Evolutionary conservation across 2,329 filamentous ascomycete species (phyloP), one percentile per base, ranked within the genome.

Genomic region (Blastomyces gilchristii): DNA sequence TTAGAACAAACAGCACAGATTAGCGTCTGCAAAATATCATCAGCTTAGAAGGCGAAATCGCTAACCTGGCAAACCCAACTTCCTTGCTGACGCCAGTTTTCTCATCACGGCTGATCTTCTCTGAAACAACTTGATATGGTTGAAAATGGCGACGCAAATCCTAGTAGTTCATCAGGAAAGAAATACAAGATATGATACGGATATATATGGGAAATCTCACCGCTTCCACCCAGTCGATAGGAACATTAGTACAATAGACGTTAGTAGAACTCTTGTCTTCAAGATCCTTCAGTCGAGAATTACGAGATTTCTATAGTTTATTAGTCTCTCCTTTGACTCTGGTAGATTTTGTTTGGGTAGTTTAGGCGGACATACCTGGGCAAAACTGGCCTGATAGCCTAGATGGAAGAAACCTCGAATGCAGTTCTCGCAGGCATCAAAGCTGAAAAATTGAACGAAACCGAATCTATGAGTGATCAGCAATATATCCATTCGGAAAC

Each of bases 321-420:
- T 66, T n/a, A 60, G 69, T 66, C 25, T 61, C 69, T 62, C 69
- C 64, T 76, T 60, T 77, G 34, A 12, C 25, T 28, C n/a, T 2
- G 65, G 56, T 69, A 72, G 59, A 50, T 62, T n/a, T 28, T 28
- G 63, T 58, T 57, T 49, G 47, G 7, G n/a, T 25, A 2, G n/a
- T 41, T 49, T 5, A 39, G 7, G 31, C 18, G 25, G 37, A 77
- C 83, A 72, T 79, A 95, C 91, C 72, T 92, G 85, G 69, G 95
- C 94, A 79, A 97, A 97, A 73, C 93, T 96, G 70, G 96, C 93
- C 80, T 99, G 94, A 73, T 97, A 99, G 62, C 93, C 93, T 68
- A 96, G 85, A 71, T 89, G 88, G 74, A 94, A 93, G 74, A 99
- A 97, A 54, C 91, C 94, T 61, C 91, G 90, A 72, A 99, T 99